These are phyloP conservation scores for Xerocomellus chrysenteron DNA, from an alignment of 768 basidiomycete genomes.

Conservation along the genomic window DNA sequence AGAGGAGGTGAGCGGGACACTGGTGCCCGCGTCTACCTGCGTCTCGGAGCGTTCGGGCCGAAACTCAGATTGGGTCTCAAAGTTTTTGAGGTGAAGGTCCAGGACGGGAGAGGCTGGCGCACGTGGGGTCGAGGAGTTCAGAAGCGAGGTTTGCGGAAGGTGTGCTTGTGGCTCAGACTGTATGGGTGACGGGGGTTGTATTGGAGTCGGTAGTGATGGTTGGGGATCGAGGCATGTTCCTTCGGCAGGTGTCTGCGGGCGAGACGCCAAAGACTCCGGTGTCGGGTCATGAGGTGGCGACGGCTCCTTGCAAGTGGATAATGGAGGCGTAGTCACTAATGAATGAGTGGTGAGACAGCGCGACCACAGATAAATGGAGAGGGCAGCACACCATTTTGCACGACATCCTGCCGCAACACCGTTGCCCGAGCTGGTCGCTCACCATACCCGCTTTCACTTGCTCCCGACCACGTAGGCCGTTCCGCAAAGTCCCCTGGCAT, in stretches of 20 bases:
- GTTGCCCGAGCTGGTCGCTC: background rate
- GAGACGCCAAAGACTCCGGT: background rate
- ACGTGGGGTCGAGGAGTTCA: background rate
- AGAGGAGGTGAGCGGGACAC: background rate
- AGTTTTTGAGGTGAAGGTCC: slow-evolving; percentile 1
- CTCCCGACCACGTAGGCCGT: background rate
- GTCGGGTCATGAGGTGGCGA: background rate
- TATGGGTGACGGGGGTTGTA: background rate
- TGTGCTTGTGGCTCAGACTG: slow-evolving; percentile 1
- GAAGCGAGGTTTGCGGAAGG: background rate
- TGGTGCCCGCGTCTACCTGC: background rate
- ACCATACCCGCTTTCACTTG: background rate
- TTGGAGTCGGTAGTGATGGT: background rate
- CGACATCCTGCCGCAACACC: background rate
- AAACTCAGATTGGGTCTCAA: background rate
- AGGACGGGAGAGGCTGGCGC: slow-evolving; percentile 6
- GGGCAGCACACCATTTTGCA: slow-evolving; percentile 10
- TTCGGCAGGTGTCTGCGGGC: background rate
- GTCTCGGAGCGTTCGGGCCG: background rate
- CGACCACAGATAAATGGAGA: background rate
- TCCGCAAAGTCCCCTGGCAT: background rate
- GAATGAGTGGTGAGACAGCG: slow-evolving; percentile 5
- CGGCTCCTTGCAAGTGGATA: background rate
- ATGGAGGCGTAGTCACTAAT: slow-evolving; percentile 2
- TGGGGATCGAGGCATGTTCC: background rate